Base-by-base conservation (phyloP, 2,329 filamentous ascomycete genomes). In the Aspergillus felis region DNA sequence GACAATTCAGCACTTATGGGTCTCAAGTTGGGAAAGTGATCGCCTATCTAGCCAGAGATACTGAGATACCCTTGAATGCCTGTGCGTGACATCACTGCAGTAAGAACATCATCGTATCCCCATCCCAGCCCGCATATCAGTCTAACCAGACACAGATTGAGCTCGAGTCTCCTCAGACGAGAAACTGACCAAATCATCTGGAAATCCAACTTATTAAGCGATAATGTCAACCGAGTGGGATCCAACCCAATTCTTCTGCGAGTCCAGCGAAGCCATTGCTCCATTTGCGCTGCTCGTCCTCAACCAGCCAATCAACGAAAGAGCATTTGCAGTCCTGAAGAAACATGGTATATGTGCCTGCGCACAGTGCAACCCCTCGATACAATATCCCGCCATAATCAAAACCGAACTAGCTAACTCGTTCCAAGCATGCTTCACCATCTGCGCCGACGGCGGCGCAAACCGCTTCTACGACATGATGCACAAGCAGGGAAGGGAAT, bases 371-470 rank as follows among this genome's bases (percentile, higher is more conserved):
- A 38, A 38, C 35, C 25, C 3, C 32, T 28, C 22, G 5, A 8
- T 50, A 49, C 7, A 35, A 41, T 46, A 3, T 51, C 9, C n/a
- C n/a, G 35, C 9, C 17, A 54, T 35, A 1, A 22, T 24, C 44
- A 47, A 51, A 29, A 9, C 32, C 48, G 54, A 49, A 54, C 38
- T 46, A 9, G 24, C 27, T 38, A 46, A 50, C 48, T 35, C 7
- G 56, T 48, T n/a, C 52, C 8, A n/a, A 90, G 87, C 89, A 53
- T 78, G 76, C 24, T 82, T 87, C 60, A 84, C 83, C 25, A 81
- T 97, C 54, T 96, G 92, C 57, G 94, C 92, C 28, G 94, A 99
- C 76, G 94, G 92, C 55, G 94, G 92, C 25, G 92, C 92, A 49
- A 96, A 97, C 69, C 82, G 85, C 41, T 81, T 97, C 22, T 81